Percentiles rank a stretch among this genome's conserved stretches.
Conservation (phyloP, 805 yeast genomes). For the Soucietia sequanensis region DNA sequence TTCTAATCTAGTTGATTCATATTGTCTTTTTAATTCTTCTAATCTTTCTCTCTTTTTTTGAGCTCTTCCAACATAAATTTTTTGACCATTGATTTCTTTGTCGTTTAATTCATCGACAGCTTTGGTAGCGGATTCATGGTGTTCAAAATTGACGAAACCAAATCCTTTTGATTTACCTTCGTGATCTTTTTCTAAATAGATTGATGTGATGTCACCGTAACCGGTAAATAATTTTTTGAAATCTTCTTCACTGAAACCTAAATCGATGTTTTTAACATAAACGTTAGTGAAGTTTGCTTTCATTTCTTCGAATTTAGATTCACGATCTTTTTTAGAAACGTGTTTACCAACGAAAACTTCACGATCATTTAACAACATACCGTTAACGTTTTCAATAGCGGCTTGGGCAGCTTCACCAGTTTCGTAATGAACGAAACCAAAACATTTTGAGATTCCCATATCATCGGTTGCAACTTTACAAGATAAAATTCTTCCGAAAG, state of each 20-base stretch:
- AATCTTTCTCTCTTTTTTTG: slow-evolving; percentile 98
- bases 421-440: slow-evolving; percentile 97
- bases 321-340: slow-evolving; percentile 89
- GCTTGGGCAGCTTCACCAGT: slow-evolving; percentile 87
- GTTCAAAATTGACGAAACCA: slow-evolving; percentile 90
- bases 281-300: slow-evolving; percentile 94
- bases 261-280: slow-evolving; percentile 85
- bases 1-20: slow-evolving; percentile 89
- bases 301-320: slow-evolving; percentile 85
- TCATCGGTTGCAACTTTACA: slow-evolving; percentile 97
- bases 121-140: slow-evolving; percentile 82
- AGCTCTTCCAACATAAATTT: slow-evolving; percentile 95
- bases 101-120: slow-evolving; percentile 94
- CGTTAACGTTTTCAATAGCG: slow-evolving; percentile 96
- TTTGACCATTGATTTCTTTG: slow-evolving; percentile 79
- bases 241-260: slow-evolving; percentile 67
- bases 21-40: slow-evolving; percentile 92
- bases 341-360: slow-evolving; percentile 96
- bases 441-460: slow-evolving; percentile 88
- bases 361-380: slow-evolving; percentile 95
- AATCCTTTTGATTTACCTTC: slow-evolving; percentile 93
- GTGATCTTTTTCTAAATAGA: slow-evolving; percentile 72
- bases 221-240: slow-evolving; percentile 69
- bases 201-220: slow-evolving; percentile 80
- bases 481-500: slow-evolving; percentile 92